Conservation (phyloP, 2,329 filamentous ascomycete genomes). For the Nemania bipapillata region DNA sequence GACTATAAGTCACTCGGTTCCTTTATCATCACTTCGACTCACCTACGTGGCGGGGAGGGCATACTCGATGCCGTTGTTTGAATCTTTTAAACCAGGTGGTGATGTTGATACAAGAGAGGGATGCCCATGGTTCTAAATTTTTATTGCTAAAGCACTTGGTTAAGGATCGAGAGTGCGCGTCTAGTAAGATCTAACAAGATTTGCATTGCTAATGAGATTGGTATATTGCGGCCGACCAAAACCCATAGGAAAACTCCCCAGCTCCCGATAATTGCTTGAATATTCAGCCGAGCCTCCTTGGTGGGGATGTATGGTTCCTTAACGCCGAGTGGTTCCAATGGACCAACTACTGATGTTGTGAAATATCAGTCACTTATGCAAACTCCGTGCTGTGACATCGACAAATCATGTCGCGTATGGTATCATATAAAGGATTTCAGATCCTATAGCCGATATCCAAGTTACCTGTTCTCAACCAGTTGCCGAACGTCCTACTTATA, state of each 20-base stretch:
- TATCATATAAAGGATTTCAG: slow-evolving; percentile 33
- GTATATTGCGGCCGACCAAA: slow-evolving; percentile 31
- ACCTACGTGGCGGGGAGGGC: neutral
- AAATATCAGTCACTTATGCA: slow-evolving; percentile 28
- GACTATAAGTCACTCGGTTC: neutral
- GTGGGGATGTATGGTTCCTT: slow-evolving; percentile 14
- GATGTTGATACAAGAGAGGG: neutral
- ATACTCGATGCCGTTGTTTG: neutral
- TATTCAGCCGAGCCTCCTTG: slow-evolving; percentile 19
- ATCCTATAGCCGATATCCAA: slow-evolving; percentile 34
- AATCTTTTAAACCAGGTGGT: neutral
- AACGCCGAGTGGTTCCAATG: slow-evolving; percentile 35
- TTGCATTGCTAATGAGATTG: slow-evolving; percentile 25
- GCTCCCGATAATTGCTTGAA: slow-evolving; percentile 17
- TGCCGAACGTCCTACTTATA: slow-evolving; percentile 35
- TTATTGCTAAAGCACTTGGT: neutral
- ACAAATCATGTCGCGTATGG: slow-evolving; percentile 26
- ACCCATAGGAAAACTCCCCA: slow-evolving; percentile 13
- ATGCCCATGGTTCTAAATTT: neutral
- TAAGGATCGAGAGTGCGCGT: neutral
- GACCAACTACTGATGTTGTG: slow-evolving; percentile 17
- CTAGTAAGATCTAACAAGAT: neutral
- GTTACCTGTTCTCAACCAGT: slow-evolving; percentile 22
- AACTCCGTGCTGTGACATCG: slow-evolving; percentile 16
- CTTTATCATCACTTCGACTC: neutral